Evolutionary conservation across 176 grass and related monocot genomes (phyloP), one percentile per base, ranked within the genome.

Genomic region (Oryza rufipogon): DNA sequence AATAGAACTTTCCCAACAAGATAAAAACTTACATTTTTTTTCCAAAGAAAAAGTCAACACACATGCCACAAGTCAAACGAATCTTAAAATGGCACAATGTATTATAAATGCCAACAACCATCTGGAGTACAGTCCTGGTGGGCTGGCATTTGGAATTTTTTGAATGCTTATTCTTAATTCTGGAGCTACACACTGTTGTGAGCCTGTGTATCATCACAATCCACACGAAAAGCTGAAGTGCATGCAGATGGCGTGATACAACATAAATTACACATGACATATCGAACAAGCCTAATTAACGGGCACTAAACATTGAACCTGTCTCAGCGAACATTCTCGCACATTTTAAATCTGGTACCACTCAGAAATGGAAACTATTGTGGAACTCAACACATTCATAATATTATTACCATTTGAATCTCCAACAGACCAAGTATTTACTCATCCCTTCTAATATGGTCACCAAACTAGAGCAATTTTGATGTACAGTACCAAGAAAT

Each of bases 241-340:
- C 78, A 78, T 68, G 79, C 70, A 87, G 14, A 90, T 51, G n/a
- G 84, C 33, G 23, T 45, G 48, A 44, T 54, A 65, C 3, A 86
- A 13, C 41, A 87, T 61, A 49, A 84, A 52, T 15, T 32, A n/a
- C 1, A 78, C 8, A 49, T 49, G 11, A 68, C 16, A 74, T 10
- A 23, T 61, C 72, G 15, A n/a, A 19, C 28, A 10, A 78, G 46
- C 38, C 66, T 73, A 67, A 82, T 32, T 79, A 64, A 6, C 38
- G 49, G 23, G 68, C 0, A 1, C 11, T 63, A 78, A 66, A 68
- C 20, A 68, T 32, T 34, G 7, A 81, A 38, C 11, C 5, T 61
- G 28, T 72, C 9, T 56, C 64, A 32, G 22, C 2, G 16, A 34
- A 47, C 47, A 68, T 2, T 15, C 11, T 61, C 11, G 9, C 23